Base-by-base conservation (phyloP, 305 asterid genomes). In the Fraxinus latifolia region DNA sequence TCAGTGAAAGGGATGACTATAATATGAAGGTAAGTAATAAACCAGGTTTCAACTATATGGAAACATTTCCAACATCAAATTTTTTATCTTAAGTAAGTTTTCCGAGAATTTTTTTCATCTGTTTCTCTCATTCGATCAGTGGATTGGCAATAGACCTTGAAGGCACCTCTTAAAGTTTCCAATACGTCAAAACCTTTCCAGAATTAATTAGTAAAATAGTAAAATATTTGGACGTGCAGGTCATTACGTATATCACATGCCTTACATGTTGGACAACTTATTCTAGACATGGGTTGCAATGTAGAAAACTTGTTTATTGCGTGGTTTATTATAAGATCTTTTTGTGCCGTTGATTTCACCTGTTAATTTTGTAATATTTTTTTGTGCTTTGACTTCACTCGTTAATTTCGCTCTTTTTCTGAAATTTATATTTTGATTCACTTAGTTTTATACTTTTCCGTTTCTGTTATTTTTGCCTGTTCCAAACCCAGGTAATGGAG, bases 1-100 rank as follows among this genome's bases (percentile, higher is more conserved):
- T 96, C 80, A 90, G 98, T 0, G 99, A 96, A 89, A 90, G 98
- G 81, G 99, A 96, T 86, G 98, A 94, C 85, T 96, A 94, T 80
- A 96, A 94, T 83, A 89, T 93, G 27, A 94, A 94, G 97, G 98
- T 94, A 79, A 76, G 67, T 68, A 82, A 76, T 83, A 71, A 36
- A 47, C 74, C 77, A 74, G 72, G 71, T 77, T 82, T 82, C 21
- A 60, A 19, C 70, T 17, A 6, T 19, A 17, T 60, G 27, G 68
- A 60, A 17, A 17, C 23, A 7, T 60, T 60, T 60, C 70, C 70
- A 60, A 7, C 70, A 60, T 60, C 70, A 60, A 19, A 5, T 19
- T 19, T 58, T 5, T 58, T 9, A 58, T 58, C 68, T 58, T 58
- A 17, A 55, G 9, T 55, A 55, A 58, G 21, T 60, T 60, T 60